Evolutionary conservation across 1,284 basidiomycete species (phyloP), one percentile per base, ranked within the genome.

Genomic region (Athelia psychrophila): DNA sequence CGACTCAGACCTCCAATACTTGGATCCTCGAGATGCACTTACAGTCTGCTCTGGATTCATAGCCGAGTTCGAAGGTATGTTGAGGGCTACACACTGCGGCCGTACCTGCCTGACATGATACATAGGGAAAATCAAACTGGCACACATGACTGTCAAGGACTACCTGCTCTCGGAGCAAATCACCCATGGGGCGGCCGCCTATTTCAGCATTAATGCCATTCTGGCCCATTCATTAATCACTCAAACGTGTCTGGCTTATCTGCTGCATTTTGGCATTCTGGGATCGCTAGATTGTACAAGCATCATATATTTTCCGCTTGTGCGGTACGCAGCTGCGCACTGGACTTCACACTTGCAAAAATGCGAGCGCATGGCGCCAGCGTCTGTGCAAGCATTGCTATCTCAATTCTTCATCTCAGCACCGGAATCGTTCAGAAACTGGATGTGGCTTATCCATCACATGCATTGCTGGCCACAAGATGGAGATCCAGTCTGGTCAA

Each of bases 141-240:
- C 38, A 42, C 38, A 42, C 38, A 18, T 42, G 38, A 18, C 38
- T 42, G 38, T 42, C n/a, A 42, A 42, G 20, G 38, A 42, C n/a
- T 42, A 8, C n/a, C 38, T 42, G 5, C n/a, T 42, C 38, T 42
- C 38, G 6, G 38, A 42, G 6, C 6, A 6, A 6, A 42, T 42
- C 38, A 6, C n/a, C 9, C 6, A 42, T 8, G 38, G 38, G n/a
- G 6, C 20, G n/a, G 38, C 38, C 6, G 38, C 38, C 16, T 18
- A 22, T 42, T 42, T 42, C 38, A 42, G 38, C 38, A 42, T 42
- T 5, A 42, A 22, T n/a, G 38, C 38, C 16, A 42, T 5, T 9
- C n/a, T 42, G 5, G 6, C 38, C 9, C 38, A 42, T 16, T 8
- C 38, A 22, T 42, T 42, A 5, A 42, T 42, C n/a, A 16, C 38